Percentiles rank a stretch among this genome's conserved stretches.
Conservation (phyloP, 768 basidiomycete genomes). For the Rhodosporidiobolus odoratus region DNA sequence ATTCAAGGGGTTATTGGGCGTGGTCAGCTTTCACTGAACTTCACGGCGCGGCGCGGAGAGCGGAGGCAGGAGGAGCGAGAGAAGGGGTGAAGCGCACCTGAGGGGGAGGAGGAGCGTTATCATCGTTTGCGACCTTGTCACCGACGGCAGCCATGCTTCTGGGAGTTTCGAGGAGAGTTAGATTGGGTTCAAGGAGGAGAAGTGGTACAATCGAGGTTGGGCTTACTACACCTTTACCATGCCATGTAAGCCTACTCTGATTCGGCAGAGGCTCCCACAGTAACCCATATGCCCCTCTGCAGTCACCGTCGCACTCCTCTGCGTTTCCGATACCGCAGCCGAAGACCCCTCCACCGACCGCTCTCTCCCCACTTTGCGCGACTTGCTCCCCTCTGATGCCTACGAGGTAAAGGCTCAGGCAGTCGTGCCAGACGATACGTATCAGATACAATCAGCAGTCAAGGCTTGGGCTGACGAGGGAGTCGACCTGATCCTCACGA, state of each 20-base stretch:
- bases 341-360: conserved; percentile 6
- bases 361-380: conserved; percentile 18
- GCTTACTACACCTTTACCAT: too few relatives aligned
- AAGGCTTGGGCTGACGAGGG: conserved; percentile 50
- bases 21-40: too few relatives aligned
- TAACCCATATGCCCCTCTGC: neutral
- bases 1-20: too few relatives aligned
- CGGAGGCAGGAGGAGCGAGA: too few relatives aligned
- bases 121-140: too few relatives aligned
- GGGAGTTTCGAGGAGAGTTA: too few relatives aligned
- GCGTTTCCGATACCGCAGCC: conserved; percentile 29
- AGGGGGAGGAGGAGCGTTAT: too few relatives aligned
- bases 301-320: conserved; percentile 15
- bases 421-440: conserved; percentile 65
- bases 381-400: conserved; percentile 1
- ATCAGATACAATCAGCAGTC: conserved; percentile 54
- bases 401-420: conserved; percentile 2
- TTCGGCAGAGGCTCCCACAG: neutral
- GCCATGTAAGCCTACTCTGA: neutral
- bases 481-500: conserved; percentile 73
- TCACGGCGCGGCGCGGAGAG: too few relatives aligned
- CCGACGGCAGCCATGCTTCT: too few relatives aligned
- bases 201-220: too few relatives aligned
- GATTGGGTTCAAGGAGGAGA: too few relatives aligned
- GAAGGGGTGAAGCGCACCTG: too few relatives aligned